These are phyloP conservation scores for Penicillium sp. DNA, from an alignment of 2,329 filamentous ascomycete genomes.

Conservation along the genomic window DNA sequence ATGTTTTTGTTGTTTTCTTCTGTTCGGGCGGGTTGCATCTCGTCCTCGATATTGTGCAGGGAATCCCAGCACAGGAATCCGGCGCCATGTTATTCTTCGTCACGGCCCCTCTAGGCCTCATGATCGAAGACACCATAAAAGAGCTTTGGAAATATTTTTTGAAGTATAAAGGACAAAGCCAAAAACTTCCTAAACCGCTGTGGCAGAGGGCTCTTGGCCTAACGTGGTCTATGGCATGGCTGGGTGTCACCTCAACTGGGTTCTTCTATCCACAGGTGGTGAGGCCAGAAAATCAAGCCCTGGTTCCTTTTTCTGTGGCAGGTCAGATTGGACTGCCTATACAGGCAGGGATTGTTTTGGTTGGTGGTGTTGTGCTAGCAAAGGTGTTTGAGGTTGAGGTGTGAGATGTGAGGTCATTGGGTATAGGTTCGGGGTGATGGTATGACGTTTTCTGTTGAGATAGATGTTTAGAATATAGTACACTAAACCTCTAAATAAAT, in stretches of 20 bases:
- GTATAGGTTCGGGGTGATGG: neutral
- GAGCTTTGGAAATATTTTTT: constrained; percentile 10
- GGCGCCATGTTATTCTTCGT: constrained; percentile 27
- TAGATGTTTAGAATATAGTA: neutral
- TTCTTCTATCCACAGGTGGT: constrained; percentile 5
- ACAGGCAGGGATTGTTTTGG: neutral
- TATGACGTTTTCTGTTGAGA: neutral
- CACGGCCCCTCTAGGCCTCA: constrained; percentile 23
- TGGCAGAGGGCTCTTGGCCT: constrained; percentile 9
- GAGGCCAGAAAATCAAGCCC: constrained; percentile 3
- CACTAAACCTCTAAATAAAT: too few relatives aligned
- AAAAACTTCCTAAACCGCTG: neutral
- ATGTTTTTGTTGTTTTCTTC: constrained; percentile 28
- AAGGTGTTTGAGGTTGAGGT: constrained; percentile 10
- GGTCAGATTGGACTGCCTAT: neutral
- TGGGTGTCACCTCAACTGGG: constrained; percentile 7
- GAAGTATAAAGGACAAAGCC: neutral
- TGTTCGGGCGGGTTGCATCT: constrained; percentile 27
- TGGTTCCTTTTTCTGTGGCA: constrained; percentile 6
- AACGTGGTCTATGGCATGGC: constrained; percentile 9
- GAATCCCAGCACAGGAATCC: constrained; percentile 16
- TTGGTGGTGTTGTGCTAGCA: constrained; percentile 3
- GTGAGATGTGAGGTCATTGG: constrained; percentile 3
- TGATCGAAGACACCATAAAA: constrained; percentile 30
- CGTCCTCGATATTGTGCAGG: constrained; percentile 11